Conservation (phyloP, 768 basidiomycete genomes). For the Rhodotorula kratochvilovae region DNA sequence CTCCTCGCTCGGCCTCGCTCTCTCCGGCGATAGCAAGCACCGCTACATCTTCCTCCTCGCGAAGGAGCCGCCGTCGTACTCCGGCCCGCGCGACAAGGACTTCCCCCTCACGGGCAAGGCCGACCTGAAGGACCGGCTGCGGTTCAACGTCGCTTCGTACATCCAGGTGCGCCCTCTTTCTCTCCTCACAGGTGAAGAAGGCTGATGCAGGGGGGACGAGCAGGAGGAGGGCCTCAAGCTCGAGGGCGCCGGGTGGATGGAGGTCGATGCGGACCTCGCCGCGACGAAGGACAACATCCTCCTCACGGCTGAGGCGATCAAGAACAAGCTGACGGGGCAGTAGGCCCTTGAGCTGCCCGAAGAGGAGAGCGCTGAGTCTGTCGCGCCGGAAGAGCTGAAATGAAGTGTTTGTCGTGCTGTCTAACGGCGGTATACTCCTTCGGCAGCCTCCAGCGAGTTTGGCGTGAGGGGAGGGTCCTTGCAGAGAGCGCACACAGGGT, state of each 20-base stretch:
- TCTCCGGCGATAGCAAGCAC: conserved; percentile 8
- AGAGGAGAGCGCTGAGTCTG: not conserved
- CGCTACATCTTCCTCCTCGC: conserved; percentile 28
- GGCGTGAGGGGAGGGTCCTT: too few relatives aligned
- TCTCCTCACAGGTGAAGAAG: not conserved
- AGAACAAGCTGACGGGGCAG: conserved; percentile 21
- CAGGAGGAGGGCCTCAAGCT: conserved; percentile 24
- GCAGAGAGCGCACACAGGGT: too few relatives aligned
- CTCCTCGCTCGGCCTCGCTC: not conserved
- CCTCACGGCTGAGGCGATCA: conserved; percentile 16
- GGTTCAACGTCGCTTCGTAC: conserved; percentile 5
- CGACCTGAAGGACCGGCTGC: conserved; percentile 21
- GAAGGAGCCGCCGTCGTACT: conserved; percentile 8
- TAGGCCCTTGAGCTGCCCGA: not conserved
- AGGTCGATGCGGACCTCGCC: not conserved
- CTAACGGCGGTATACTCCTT: too few relatives aligned
- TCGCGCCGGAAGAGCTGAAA: not conserved
- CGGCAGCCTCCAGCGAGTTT: too few relatives aligned
- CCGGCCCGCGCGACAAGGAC: conserved; percentile 1
- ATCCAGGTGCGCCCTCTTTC: not conserved
- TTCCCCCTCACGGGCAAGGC: conserved; percentile 15
- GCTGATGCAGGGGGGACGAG: too few relatives aligned
- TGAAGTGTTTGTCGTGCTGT: not conserved
- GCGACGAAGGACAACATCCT: conserved; percentile 19
- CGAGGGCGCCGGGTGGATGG: conserved; percentile 29